Percentiles rank a stretch among this genome's conserved stretches.
These are phyloP conservation scores for Chaetomium sp. DNA, from an alignment of 2,329 filamentous ascomycete species.

Conservation along the genomic window DNA sequence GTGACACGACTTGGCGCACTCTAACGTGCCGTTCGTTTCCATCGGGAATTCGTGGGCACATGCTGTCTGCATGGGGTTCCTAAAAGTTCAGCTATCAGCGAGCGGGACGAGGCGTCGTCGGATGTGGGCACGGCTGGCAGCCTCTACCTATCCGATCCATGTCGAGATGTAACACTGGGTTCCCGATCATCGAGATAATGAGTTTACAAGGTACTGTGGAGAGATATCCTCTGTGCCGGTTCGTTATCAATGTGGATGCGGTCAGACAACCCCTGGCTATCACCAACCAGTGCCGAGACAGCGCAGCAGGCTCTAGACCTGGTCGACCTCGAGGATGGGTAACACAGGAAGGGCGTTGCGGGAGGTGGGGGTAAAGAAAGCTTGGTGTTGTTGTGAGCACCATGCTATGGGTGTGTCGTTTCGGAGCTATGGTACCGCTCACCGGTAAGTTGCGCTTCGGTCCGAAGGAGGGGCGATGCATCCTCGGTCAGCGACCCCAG, in stretches of 20 bases:
- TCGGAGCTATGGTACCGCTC: constrained; percentile 9
- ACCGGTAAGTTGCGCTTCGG: constrained; percentile 17
- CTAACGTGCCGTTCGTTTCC: not conserved
- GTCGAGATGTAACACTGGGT: not conserved
- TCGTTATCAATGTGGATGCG: not conserved
- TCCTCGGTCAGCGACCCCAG: constrained; percentile 15
- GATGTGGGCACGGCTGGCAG: constrained; percentile 12
- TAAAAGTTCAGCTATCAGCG: not conserved
- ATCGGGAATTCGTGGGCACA: not conserved
- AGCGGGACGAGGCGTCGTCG: not conserved
- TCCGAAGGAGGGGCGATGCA: constrained; percentile 25
- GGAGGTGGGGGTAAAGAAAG: not conserved
- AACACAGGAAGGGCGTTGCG: constrained; percentile 4
- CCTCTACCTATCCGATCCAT: constrained; percentile 14
- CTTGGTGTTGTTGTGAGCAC: not conserved
- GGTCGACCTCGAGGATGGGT: not conserved
- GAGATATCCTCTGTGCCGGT: not conserved
- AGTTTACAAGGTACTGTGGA: not conserved
- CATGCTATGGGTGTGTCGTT: not conserved
- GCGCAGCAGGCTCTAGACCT: not conserved
- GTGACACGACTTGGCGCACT: not conserved
- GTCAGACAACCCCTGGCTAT: not conserved
- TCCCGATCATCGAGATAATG: not conserved
- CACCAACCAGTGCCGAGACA: constrained; percentile 8
- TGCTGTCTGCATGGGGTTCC: not conserved